Evolutionary conservation across 2,329 filamentous ascomycete species (phyloP), one percentile per base, ranked within the genome.

Genomic region (Alternaria angustiovoidea): DNA sequence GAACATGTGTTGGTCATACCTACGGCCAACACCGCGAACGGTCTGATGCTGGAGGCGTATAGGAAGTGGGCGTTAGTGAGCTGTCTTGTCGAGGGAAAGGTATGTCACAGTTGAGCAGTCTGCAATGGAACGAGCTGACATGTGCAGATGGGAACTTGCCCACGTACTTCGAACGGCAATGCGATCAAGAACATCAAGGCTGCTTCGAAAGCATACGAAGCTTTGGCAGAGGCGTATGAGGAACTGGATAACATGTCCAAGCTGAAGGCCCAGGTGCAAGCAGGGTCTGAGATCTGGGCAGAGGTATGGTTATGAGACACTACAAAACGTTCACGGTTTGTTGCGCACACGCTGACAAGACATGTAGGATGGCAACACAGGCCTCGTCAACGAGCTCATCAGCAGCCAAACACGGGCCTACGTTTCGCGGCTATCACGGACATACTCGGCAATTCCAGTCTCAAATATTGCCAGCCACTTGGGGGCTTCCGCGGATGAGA

Each of bases 41-140:
- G 88, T 75, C 84, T 96, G 51, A 95, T 95, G 90, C 83, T 91
- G 4, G 93, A 97, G 66, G 92, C 92, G 6, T 94, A 96, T 82
- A 96, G 94, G 80, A 96, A 94, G 78, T 97, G 93, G 91, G 75
- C 96, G 8, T 81, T 99, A 16, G 85, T 93, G 9, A 88, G 88
- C 54, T 83, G 97, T 55, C 81, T 99, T 18, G 83, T 87, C 7
- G 81, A 88, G 54, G 94, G 93, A 66, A 86, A 83, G 69, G 81
- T 86, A 68, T 76, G 81, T 68, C 64, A 46, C 11, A 3, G 5
- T 36, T 20, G 8, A 38, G 22, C 14, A 20, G 16, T 28, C 8
- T 14, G 18, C 6, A 39, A 7, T 30, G 22, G 16, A 12, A 20
- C 14, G n/a, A 18, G 42, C 63, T 65, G 18, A 65, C 54, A 16